Evolutionary conservation across 352 stramenopile species (phyloP), one percentile per base, ranked within the genome.

Genomic region (Phytophthora foliorum): DNA sequence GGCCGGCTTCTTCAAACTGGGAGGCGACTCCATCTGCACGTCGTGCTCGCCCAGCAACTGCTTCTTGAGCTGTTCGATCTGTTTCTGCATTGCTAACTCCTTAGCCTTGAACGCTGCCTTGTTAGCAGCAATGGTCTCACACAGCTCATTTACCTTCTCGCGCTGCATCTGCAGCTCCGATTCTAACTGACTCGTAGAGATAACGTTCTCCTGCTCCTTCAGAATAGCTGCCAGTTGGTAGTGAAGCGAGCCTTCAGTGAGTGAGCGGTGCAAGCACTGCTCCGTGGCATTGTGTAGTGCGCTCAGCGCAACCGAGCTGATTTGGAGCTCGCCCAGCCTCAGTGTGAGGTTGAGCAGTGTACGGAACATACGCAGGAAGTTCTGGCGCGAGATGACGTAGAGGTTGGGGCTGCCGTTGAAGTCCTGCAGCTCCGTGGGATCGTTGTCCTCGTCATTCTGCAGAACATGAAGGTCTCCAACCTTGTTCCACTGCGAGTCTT

Each of bases 261-360:
- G 69, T 13, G 74, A 80, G 21, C 71, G 73, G 38, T 91, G 72
- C 27, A 96, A 56, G 54, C 86, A 88, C 55, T 93, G 86, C 72
- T 96, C 89, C 2, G 76, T 74, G 6, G 80, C 77, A 34, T 92
- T 96, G 67, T 96, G 89, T 9, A 96, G 63, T 6, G 84, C 87
- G 44, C 86, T 94, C 8, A 95, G 66, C 3, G 86, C 89, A 7
- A 92, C 85, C 0, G 82, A 76, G 46, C 72, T 91, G 63, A 95
- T 89, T 9, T 77, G 67, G 10, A 90, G 58, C 46, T 79, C 72
- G 13, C 75, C 72, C 32, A 79, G 45, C 53, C 62, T 67, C 50
- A 83, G n/a, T 25, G 63, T 64, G 27, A 80, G 65, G 14, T 58
- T 57, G 16, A 91, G 66, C 1, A 78, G 52, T 21, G 63, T 56